Conservation (phyloP, 148 eudicot species). For the Vaccinium macrocarpon region DNA sequence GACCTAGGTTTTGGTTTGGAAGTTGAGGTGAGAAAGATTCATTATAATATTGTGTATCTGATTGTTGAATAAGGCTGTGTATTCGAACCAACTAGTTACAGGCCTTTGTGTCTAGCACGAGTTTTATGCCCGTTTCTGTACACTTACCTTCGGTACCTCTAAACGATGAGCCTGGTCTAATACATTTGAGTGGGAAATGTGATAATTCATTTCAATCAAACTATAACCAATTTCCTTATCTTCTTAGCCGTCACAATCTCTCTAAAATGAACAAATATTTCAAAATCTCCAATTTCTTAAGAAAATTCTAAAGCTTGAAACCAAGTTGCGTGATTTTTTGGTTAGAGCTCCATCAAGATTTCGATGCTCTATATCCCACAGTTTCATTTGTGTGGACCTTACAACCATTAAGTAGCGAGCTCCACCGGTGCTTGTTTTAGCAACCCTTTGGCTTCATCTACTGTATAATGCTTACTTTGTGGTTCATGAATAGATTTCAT, state of each 20-base stretch:
- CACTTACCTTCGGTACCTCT: no score
- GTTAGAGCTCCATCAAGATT: slow-evolving; percentile 53
- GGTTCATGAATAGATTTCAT: slow-evolving; percentile 50
- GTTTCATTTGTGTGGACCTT: slow-evolving; percentile 52
- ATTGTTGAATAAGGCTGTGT: no score
- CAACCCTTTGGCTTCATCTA: slow-evolving; percentile 62
- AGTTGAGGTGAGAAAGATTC: no score
- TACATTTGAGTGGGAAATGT: no score
- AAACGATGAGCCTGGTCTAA: no score
- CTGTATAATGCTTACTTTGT: slow-evolving; percentile 54
- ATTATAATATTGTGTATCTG: no score
- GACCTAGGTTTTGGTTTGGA: no score
- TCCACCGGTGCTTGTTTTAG: slow-evolving; percentile 43
- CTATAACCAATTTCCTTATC: no score
- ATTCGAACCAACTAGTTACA: no score
- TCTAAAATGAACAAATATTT: slow-evolving; percentile 36
- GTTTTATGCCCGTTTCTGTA: no score
- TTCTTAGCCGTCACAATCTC: slow-evolving; percentile 54
- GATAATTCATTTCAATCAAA: no score
- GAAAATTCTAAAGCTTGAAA: slow-evolving; percentile 58
- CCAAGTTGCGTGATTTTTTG: slow-evolving; percentile 45
- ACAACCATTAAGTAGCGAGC: slow-evolving; percentile 73
- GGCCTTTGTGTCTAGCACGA: no score
- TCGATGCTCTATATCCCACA: slow-evolving; percentile 53
- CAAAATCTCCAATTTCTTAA: slow-evolving; percentile 64